Percentiles rank a stretch among this genome's conserved stretches.
Evolutionary conservation across 805 yeast genomes (phyloP).

Genomic region (Torulaspora indica): DNA sequence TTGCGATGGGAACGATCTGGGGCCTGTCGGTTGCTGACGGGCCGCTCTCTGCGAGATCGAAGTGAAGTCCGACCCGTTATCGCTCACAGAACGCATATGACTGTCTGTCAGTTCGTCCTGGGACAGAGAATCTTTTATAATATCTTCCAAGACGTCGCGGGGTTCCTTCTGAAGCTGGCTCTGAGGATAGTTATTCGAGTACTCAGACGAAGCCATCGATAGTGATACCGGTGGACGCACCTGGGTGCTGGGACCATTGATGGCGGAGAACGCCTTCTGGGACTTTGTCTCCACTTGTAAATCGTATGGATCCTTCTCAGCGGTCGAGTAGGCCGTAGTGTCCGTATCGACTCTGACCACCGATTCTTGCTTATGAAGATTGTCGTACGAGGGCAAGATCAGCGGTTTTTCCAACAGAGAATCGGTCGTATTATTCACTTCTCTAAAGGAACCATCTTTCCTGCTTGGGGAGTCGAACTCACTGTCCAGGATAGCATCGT

Average conservation of each 20-base stretch:
- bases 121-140: constrained; percentile 21
- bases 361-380: constrained; percentile 9
- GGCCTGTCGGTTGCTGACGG: constrained; percentile 9
- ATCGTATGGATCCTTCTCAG: constrained; percentile 11
- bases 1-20: constrained; percentile 22
- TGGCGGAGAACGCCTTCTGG: constrained; percentile 24
- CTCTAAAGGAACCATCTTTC: constrained; percentile 4
- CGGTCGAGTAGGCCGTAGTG: constrained; percentile 13
- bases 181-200: constrained; percentile 18
- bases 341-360: constrained; percentile 12
- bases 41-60: constrained; percentile 74
- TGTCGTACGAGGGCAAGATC: constrained; percentile 11
- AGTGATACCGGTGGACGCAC: constrained; percentile 11
- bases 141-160: constrained; percentile 25
- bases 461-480: constrained; percentile 9
- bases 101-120: constrained; percentile 14
- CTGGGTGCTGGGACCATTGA: constrained; percentile 13
- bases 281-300: constrained; percentile 10
- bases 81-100: constrained; percentile 10
- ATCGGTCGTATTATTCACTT: constrained; percentile 7
- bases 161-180: constrained; percentile 12
- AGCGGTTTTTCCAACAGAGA: constrained; percentile 12
- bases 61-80: constrained; percentile 56
- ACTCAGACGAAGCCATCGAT: constrained; percentile 24
- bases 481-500: constrained; percentile 8